phyloP scores from a whole-genome alignment of 495 filamentous ascomycete species.

The Patellaria atrata region DNA sequence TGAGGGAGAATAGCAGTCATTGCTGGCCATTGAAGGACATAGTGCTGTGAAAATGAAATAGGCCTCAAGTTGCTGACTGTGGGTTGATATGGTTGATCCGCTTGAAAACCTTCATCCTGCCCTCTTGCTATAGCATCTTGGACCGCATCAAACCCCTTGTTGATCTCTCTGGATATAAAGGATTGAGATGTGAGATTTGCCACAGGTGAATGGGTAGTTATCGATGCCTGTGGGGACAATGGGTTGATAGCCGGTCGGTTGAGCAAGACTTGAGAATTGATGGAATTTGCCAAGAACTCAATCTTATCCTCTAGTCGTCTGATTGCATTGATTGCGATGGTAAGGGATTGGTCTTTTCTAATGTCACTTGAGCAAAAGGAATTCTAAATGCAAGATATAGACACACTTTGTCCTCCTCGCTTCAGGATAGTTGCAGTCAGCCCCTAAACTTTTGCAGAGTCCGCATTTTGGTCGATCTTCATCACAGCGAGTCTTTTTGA shows the following conservation, averaged over 20 bases:
- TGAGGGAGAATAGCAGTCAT: conserved; percentile 8
- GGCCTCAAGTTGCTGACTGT: too few relatives aligned
- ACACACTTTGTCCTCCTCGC: conserved; percentile 13
- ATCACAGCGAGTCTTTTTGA: conserved; percentile 16
- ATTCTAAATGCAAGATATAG: neutral
- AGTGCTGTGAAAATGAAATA: conserved; percentile 18
- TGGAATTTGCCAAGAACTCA: conserved; percentile 10
- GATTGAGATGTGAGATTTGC: too few relatives aligned
- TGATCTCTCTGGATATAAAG: too few relatives aligned
- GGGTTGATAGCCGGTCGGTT: neutral
- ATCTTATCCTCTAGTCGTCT: conserved; percentile 15
- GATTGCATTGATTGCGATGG: conserved; percentile 18
- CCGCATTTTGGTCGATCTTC: conserved; percentile 17
- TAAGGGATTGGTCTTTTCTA: conserved; percentile 18
- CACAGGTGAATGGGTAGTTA: too few relatives aligned
- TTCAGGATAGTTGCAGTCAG: conserved; percentile 11
- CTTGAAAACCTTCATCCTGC: too few relatives aligned
- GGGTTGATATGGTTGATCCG: too few relatives aligned
- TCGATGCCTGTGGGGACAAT: neutral
- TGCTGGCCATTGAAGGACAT: conserved; percentile 15
- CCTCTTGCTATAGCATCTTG: too few relatives aligned
- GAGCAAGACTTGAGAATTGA: too few relatives aligned
- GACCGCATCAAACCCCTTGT: neutral
- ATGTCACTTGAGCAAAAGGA: too few relatives aligned
- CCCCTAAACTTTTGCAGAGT: conserved; percentile 9